These are phyloP conservation scores for Saksenaea vasiformis DNA, from an alignment of 371 early-diverging fungal genomes.

Conservation along the genomic window DNA sequence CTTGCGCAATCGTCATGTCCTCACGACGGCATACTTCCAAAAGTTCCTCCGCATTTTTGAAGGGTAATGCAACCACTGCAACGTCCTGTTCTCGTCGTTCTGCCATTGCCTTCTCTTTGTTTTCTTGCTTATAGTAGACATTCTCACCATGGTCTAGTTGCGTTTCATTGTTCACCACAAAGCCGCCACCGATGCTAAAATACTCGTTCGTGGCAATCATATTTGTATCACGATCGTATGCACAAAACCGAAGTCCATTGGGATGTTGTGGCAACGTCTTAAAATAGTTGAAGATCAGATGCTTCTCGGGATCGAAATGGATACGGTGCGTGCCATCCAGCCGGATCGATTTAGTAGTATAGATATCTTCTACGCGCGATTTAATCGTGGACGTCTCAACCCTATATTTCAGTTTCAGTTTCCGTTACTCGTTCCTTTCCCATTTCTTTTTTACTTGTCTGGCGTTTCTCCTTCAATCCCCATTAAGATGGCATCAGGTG, in stretches of 20 bases:
- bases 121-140: slow-evolving; percentile 74
- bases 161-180: slow-evolving; percentile 91
- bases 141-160: slow-evolving; percentile 86
- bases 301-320: slow-evolving; percentile 79
- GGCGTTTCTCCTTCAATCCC: slow-evolving; percentile 84
- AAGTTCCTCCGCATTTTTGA: slow-evolving; percentile 79
- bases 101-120: slow-evolving; percentile 26
- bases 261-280: slow-evolving; percentile 92
- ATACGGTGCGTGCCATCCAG: slow-evolving; percentile 80
- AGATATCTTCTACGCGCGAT: slow-evolving; percentile 75
- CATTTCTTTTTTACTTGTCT: slow-evolving; percentile 7
- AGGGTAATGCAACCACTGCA: slow-evolving; percentile 86
- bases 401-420: slow-evolving; percentile 29
- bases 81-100: slow-evolving; percentile 67
- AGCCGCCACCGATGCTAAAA: slow-evolving; percentile 95
- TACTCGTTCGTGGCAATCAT: slow-evolving; percentile 92
- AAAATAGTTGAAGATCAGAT: slow-evolving; percentile 84
- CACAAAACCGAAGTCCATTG: slow-evolving; percentile 94
- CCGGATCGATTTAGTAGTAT: slow-evolving; percentile 64
- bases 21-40: slow-evolving; percentile 80
- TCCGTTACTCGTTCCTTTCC: not conserved
- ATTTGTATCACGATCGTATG: slow-evolving; percentile 76
- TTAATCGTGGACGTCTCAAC: slow-evolving; percentile 84
- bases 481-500: slow-evolving; percentile 89
- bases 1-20: slow-evolving; percentile 92